Percentiles rank a stretch among this genome's conserved stretches.
Conservation (phyloP, 2,329 filamentous ascomycete genomes). For the Acrocalymma vagum region DNA sequence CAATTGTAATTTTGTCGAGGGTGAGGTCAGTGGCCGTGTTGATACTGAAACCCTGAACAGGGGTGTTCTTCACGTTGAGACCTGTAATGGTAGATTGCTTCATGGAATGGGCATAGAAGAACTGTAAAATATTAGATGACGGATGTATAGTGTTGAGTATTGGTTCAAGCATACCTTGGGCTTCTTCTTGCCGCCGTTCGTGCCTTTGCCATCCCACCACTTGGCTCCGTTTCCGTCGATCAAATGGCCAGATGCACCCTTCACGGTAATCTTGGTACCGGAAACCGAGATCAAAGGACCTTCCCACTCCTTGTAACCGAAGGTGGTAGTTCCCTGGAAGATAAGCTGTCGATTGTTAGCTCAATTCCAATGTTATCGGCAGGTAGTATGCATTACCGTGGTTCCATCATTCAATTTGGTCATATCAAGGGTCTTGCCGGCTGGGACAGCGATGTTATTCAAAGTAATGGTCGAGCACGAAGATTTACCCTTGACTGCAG, state of each 20-base stretch:
- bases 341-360: slow-evolving; percentile 53
- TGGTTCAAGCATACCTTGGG: slow-evolving; percentile 31
- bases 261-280: slow-evolving; percentile 67
- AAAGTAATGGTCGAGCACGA: slow-evolving; percentile 65
- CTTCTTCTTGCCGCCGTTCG: slow-evolving; percentile 56
- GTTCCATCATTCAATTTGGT: slow-evolving; percentile 62
- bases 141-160: slow-evolving; percentile 1
- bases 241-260: slow-evolving; percentile 62
- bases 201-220: slow-evolving; percentile 61
- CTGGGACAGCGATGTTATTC: slow-evolving; percentile 63
- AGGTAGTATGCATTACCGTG: slow-evolving; percentile 36
- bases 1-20: slow-evolving; percentile 62
- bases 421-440: slow-evolving; percentile 67
- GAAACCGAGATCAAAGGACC: slow-evolving; percentile 71
- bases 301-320: slow-evolving; percentile 71
- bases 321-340: slow-evolving; percentile 73
- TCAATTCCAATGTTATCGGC: background rate
- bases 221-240: slow-evolving; percentile 65
- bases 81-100: slow-evolving; percentile 59
- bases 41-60: slow-evolving; percentile 62
- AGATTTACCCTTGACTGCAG: slow-evolving; percentile 58
- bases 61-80: slow-evolving; percentile 63
- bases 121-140: slow-evolving; percentile 63
- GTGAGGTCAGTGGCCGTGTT: slow-evolving; percentile 55
- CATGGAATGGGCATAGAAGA: slow-evolving; percentile 66